Conservation (phyloP, 225 moss, liverwort and hornwort species). For the Lunularia cruciata region DNA sequence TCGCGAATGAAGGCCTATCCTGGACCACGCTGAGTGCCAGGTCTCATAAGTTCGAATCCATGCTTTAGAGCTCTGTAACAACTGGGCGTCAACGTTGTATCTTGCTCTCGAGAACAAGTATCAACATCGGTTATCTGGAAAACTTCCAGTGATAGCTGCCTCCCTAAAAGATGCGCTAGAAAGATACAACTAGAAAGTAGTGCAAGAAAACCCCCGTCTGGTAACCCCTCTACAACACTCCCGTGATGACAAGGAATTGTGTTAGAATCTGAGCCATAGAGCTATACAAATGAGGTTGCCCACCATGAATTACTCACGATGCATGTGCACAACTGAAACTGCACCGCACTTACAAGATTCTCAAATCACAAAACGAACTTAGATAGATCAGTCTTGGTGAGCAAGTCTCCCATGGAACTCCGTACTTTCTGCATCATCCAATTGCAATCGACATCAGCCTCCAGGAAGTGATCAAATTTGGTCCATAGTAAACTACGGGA, state of each 20-base stretch:
- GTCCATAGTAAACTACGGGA: not conserved
- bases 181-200: not conserved
- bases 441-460: not conserved
- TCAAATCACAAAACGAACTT: conserved; percentile 69
- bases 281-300: conserved; percentile 14
- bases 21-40: not conserved
- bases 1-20: not conserved
- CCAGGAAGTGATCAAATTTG: not conserved
- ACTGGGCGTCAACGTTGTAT: not conserved
- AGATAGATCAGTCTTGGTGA: conserved; percentile 71
- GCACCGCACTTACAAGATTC: not conserved
- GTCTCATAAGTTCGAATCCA: not conserved
- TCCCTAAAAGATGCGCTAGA: not conserved
- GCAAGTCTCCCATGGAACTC: conserved; percentile 70
- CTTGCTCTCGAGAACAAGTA: not conserved
- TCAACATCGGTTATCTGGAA: not conserved
- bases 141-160: not conserved
- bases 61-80: not conserved
- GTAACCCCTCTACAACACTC: not conserved
- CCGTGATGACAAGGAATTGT: not conserved
- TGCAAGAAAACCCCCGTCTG: not conserved
- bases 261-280: not conserved
- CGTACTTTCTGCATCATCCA: conserved; percentile 62
- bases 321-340: conserved; percentile 1
- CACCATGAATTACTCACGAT: not conserved